These are phyloP conservation scores for Arabidopsis suecica DNA, from an alignment of 345 rosid genomes.

Conservation along the genomic window DNA sequence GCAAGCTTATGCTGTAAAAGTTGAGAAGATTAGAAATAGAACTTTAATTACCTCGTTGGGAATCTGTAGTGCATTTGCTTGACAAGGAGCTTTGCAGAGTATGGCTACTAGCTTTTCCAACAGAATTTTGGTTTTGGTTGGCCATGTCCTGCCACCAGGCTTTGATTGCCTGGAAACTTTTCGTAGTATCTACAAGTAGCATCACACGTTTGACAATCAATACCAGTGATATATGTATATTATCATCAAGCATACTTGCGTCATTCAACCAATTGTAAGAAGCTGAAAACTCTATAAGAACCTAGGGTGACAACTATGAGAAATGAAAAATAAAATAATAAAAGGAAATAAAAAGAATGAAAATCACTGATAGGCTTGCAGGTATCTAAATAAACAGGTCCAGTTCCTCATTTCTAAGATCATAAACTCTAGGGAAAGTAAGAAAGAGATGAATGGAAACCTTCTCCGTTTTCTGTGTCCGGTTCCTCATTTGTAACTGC, in stretches of 20 bases:
- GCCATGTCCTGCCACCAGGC: slow-evolving; percentile 98
- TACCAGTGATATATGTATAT: slow-evolving; percentile 5
- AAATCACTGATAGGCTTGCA: slow-evolving; percentile 20
- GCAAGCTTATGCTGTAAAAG: slow-evolving; percentile 11
- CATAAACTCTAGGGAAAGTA: background rate
- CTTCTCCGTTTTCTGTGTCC: slow-evolving; percentile 50
- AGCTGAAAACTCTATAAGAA: slow-evolving; percentile 21
- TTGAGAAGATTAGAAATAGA: slow-evolving; percentile 19
- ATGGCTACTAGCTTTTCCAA: slow-evolving; percentile 47
- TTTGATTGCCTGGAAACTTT: slow-evolving; percentile 75
- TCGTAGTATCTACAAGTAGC: slow-evolving; percentile 64
- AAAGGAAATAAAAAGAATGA: background rate
- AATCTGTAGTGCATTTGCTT: slow-evolving; percentile 37
- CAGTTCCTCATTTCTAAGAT: background rate
- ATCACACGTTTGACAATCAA: slow-evolving; percentile 26
- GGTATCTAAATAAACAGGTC: slow-evolving; percentile 7
- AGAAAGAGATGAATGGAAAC: slow-evolving; percentile 46
- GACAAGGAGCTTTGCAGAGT: slow-evolving; percentile 43
- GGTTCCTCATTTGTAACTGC: slow-evolving; percentile 42
- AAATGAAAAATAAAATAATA: background rate
- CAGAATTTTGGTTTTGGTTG: slow-evolving; percentile 52
- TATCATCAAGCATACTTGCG: slow-evolving; percentile 12
- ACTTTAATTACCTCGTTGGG: slow-evolving; percentile 55
- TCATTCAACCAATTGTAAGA: slow-evolving; percentile 16
- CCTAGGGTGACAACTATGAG: slow-evolving; percentile 12